phyloP scores from a whole-genome alignment of 352 stramenopile genomes.

The Thraustotheca clavata region DNA sequence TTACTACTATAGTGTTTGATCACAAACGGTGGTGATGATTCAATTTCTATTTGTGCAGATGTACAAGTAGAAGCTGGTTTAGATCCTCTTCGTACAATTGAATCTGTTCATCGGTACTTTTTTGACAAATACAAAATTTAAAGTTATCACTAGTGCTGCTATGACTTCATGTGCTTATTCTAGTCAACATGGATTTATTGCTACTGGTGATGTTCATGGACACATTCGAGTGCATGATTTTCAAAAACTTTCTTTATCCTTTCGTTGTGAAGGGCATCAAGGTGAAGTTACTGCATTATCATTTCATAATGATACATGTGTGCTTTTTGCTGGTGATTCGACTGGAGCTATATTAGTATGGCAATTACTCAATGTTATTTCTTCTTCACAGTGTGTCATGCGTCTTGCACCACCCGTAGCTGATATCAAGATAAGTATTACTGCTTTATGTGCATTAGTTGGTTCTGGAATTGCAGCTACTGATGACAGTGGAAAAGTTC shows the following conservation, averaged over 20 bases:
- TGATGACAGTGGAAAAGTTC: slow-evolving; percentile 2
- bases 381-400: slow-evolving; percentile 29
- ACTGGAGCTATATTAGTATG: slow-evolving; percentile 37
- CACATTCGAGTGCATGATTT: slow-evolving; percentile 60
- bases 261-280: slow-evolving; percentile 37
- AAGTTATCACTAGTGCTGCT: slow-evolving; percentile 11
- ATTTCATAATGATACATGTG: slow-evolving; percentile 30
- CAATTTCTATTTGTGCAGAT: slow-evolving; percentile 43
- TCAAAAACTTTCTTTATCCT: slow-evolving; percentile 41
- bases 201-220: slow-evolving; percentile 46
- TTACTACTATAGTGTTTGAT: slow-evolving; percentile 39
- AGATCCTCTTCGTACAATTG: slow-evolving; percentile 50
- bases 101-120: slow-evolving; percentile 42
- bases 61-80: slow-evolving; percentile 37
- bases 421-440: slow-evolving; percentile 13
- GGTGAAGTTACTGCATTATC: slow-evolving; percentile 44
- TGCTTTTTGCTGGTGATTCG: slow-evolving; percentile 45
- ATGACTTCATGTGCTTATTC: slow-evolving; percentile 55
- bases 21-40: slow-evolving; percentile 48
- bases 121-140: background rate
- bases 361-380: slow-evolving; percentile 26
- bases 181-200: slow-evolving; percentile 31
- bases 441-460: slow-evolving; percentile 26
- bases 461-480: background rate
- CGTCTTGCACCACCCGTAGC: slow-evolving; percentile 10